phyloP scores from a whole-genome alignment of 805 yeast genomes.

The Wickerhamiella australiensis region DNA sequence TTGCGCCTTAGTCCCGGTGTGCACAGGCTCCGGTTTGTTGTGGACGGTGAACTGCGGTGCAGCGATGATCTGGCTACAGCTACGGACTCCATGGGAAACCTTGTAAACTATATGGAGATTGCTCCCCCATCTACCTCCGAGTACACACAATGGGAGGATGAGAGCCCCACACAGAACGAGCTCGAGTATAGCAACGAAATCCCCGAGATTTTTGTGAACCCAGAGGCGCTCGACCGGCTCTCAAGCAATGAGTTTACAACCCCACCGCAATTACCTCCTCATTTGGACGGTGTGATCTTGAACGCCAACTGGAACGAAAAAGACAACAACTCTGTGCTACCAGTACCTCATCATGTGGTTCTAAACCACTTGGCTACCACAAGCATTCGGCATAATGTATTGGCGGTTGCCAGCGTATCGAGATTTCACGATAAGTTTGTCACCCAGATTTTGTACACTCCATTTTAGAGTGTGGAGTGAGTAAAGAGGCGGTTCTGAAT shows the following conservation, averaged over 20 bases:
- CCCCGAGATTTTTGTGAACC: slow-evolving; percentile 33
- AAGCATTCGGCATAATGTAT: slow-evolving; percentile 80
- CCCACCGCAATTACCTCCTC: slow-evolving; percentile 96
- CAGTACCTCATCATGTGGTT: slow-evolving; percentile 91
- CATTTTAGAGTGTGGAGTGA: slow-evolving; percentile 39
- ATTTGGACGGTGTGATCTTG: slow-evolving; percentile 82
- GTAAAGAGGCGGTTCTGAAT: too few relatives aligned
- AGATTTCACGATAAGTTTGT: slow-evolving; percentile 86
- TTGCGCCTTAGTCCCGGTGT: slow-evolving; percentile 63
- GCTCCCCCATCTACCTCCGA: slow-evolving; percentile 13
- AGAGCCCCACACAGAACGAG: slow-evolving; percentile 28
- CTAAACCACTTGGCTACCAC: slow-evolving; percentile 92
- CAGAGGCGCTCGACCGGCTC: slow-evolving; percentile 34
- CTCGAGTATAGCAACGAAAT: slow-evolving; percentile 44
- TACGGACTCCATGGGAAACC: slow-evolving; percentile 92
- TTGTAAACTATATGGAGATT: slow-evolving; percentile 64
- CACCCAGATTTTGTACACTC: slow-evolving; percentile 86
- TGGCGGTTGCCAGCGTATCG: slow-evolving; percentile 86
- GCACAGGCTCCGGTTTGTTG: slow-evolving; percentile 84
- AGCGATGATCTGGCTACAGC: slow-evolving; percentile 90
- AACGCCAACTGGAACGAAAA: slow-evolving; percentile 62
- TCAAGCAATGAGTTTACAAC: slow-evolving; percentile 41
- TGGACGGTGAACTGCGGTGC: slow-evolving; percentile 82
- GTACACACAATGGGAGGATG: slow-evolving; percentile 13
- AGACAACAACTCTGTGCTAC: slow-evolving; percentile 77